Percentiles rank a stretch among this genome's conserved stretches.
Evolutionary conservation across 345 rosid species (phyloP).

Genomic region (Heritiera fomes): DNA sequence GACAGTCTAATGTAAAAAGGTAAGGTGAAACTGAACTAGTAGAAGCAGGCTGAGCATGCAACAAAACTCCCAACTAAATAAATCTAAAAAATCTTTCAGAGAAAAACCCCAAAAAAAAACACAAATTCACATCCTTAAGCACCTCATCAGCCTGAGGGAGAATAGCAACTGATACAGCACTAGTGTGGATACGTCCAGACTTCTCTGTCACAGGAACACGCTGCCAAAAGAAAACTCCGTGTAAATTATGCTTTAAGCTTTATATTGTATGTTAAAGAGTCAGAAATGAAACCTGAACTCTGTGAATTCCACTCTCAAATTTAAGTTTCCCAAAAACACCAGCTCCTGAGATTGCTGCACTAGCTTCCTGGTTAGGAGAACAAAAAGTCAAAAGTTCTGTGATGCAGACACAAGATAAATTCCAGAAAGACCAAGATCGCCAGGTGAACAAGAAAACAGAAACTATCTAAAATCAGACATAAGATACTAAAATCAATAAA

Average conservation of each 20-base stretch:
- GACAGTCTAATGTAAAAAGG: not conserved
- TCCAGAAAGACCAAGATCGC: not conserved
- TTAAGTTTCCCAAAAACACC: constrained; percentile 88
- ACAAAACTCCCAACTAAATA: not conserved
- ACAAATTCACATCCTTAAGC: constrained; percentile 25
- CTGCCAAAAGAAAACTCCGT: constrained; percentile 48
- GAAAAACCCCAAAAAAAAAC: not conserved
- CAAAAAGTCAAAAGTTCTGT: constrained; percentile 23
- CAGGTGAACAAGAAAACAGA: not conserved
- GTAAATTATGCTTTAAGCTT: constrained; percentile 22
- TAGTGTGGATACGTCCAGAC: constrained; percentile 87
- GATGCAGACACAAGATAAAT: constrained; percentile 18
- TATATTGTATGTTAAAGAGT: not conserved
- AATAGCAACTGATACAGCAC: constrained; percentile 95
- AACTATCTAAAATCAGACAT: not conserved
- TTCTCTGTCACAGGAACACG: constrained; percentile 96
- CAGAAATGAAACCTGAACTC: constrained; percentile 73
- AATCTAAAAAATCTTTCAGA: constrained; percentile 5
- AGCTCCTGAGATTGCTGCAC: constrained; percentile 82
- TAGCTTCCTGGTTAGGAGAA: constrained; percentile 73
- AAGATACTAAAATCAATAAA: not conserved
- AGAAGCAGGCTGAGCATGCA: not conserved
- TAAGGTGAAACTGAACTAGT: not conserved
- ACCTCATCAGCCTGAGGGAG: constrained; percentile 99
- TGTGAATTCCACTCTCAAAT: constrained; percentile 98